These are phyloP conservation scores for Schoenoplectus tabernaemontani DNA, from an alignment of 202 grass and related monocot genomes.

Conservation along the genomic window DNA sequence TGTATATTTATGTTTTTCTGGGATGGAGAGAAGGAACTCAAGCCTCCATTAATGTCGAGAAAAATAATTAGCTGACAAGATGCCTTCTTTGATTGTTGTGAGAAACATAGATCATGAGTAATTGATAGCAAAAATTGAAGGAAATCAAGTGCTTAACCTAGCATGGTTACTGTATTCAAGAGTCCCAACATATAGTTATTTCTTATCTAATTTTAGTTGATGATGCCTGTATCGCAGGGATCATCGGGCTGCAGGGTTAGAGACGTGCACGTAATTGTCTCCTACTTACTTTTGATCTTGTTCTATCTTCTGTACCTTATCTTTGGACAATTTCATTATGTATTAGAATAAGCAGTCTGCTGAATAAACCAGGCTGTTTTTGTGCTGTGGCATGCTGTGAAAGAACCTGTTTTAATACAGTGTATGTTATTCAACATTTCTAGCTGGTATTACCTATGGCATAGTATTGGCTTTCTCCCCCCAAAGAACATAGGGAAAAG, in stretches of 20 bases:
- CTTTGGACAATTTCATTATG: neutral
- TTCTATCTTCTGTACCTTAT: neutral
- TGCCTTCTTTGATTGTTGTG: neutral
- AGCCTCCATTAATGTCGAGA: neutral
- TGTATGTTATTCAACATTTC: no score
- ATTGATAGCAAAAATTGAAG: neutral
- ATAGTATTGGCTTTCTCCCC: no score
- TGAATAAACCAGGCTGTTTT: neutral
- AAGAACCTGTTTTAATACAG: neutral
- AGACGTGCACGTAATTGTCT: neutral
- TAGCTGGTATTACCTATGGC: no score
- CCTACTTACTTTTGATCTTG: neutral
- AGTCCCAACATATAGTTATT: neutral
- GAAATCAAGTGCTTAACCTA: neutral
- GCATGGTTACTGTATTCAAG: neutral
- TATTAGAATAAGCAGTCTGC: conserved; percentile 10
- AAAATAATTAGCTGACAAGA: neutral
- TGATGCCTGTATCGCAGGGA: conserved; percentile 28
- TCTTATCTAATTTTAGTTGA: neutral
- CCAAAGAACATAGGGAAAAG: no score
- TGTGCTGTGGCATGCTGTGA: neutral
- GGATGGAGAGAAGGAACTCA: neutral
- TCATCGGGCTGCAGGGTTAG: conserved; percentile 68
- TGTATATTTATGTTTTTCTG: neutral
- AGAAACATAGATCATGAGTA: neutral